Evolutionary conservation across 208 protist species (phyloP), one percentile per base, ranked within the genome.

Genomic region (Leishmania arabica): DNA sequence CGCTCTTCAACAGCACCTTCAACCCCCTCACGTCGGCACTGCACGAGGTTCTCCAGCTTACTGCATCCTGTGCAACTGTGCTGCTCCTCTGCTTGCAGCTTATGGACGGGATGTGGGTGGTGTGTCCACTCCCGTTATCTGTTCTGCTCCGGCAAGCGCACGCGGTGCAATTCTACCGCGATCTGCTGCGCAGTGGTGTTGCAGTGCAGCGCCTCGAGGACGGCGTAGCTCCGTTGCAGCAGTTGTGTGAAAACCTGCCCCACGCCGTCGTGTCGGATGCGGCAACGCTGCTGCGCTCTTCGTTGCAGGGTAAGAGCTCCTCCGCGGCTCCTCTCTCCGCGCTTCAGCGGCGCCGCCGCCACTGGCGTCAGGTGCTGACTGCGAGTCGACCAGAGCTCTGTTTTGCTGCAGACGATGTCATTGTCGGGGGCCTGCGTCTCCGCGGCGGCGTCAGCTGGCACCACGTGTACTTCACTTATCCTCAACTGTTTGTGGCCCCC

Each of bases 401-500:
- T 81, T 87, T 91, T 56, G 90, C 91, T 74, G 81, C 81, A 31
- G 19, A 69, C 74, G 90, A 86, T 8, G 84, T 86, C 34, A 84
- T 96, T 54, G 72, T 81, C 40, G 85, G 89, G n/a, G 89, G 89
- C 2, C 87, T 94, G 69, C 85, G 75, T 15, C 82, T 92, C 65
- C 60, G 58, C 37, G n/a, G 85, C 0, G 85, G 84, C 34, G 86
- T 94, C 34, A 56, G 73, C 34, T 86, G 92, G 74, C 70, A 90
- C 75, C 81, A 92, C 77, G 86, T 93, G n/a, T 88, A 79, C 74
- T 96, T 96, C 84, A 81, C 78, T 37, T 94, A 96, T 74, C 89
- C 92, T 0, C 90, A 96, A 72, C 86, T 94, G 8, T 78, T 49
- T 70, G 40, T 34, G 13, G 45, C 68, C 27, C 68, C 68, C 2